These are phyloP conservation scores for Lactarius hengduanensis DNA, from an alignment of 768 basidiomycete species.

Conservation along the genomic window DNA sequence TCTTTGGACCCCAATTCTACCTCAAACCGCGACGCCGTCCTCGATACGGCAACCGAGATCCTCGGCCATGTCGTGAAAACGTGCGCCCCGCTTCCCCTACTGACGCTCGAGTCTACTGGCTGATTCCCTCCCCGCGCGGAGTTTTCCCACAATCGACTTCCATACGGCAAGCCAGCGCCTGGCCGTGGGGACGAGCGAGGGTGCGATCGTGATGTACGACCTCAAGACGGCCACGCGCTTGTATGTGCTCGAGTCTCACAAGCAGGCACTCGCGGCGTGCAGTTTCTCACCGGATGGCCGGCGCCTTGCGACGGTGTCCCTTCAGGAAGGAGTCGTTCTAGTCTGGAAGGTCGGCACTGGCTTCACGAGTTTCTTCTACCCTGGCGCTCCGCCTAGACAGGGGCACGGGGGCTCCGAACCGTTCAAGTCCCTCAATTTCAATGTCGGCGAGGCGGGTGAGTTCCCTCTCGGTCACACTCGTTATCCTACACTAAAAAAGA, in stretches of 20 bases:
- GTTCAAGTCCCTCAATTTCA: slow-evolving; percentile 85
- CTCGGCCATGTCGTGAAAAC: slow-evolving; percentile 92
- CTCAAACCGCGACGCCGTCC: slow-evolving; percentile 73
- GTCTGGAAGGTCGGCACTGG: slow-evolving; percentile 97
- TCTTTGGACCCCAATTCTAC: slow-evolving; percentile 90
- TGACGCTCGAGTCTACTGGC: background rate
- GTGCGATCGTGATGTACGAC: slow-evolving; percentile 94
- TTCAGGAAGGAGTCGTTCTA: slow-evolving; percentile 79
- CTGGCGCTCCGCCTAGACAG: slow-evolving; percentile 89
- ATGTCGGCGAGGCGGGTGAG: slow-evolving; percentile 80
- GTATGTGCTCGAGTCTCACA: slow-evolving; percentile 93
- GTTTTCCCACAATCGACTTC: slow-evolving; percentile 94
- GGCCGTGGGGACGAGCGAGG: slow-evolving; percentile 92
- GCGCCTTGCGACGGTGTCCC: slow-evolving; percentile 79
- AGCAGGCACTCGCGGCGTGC: slow-evolving; percentile 74
- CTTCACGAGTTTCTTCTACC: slow-evolving; percentile 85
- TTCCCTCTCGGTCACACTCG: slow-evolving; percentile 3
- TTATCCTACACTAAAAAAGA: background rate
- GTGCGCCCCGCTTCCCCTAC: slow-evolving; percentile 43
- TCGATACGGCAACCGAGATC: slow-evolving; percentile 92
- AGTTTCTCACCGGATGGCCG: slow-evolving; percentile 94
- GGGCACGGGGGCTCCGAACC: slow-evolving; percentile 80
- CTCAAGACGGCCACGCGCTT: slow-evolving; percentile 92
- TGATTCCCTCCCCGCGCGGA: slow-evolving; percentile 33
- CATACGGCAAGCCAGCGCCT: slow-evolving; percentile 83